These are phyloP conservation scores for Yarrowia porcina DNA, from an alignment of 805 yeast species.

Conservation along the genomic window DNA sequence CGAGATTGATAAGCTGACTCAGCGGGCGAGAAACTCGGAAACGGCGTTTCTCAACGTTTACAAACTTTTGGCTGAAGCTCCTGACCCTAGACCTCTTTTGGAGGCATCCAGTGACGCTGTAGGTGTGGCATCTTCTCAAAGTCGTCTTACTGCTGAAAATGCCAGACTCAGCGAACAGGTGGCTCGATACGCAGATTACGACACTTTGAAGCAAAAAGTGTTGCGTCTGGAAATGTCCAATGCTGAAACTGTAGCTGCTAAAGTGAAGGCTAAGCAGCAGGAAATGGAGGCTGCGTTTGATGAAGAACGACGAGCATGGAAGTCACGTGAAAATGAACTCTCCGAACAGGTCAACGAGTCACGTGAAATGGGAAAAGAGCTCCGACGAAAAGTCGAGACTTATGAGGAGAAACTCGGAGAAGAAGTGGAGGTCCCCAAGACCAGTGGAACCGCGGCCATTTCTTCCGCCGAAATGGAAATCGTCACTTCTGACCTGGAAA, in stretches of 20 bases:
- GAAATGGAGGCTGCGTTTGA: conserved; percentile 65
- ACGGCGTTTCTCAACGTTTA: conserved; percentile 69
- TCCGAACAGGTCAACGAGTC: conserved; percentile 51
- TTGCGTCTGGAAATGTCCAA: conserved; percentile 58
- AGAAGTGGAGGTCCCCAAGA: conserved; percentile 1
- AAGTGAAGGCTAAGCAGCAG: conserved; percentile 66
- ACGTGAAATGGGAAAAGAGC: conserved; percentile 57
- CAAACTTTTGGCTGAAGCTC: conserved; percentile 77
- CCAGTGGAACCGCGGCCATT: background rate
- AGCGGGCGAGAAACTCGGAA: conserved; percentile 73
- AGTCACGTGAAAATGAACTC: conserved; percentile 51
- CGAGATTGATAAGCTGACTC: conserved; percentile 80
- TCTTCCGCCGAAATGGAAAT: conserved; percentile 51
- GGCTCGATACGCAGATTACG: conserved; percentile 71
- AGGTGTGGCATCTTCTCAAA: conserved; percentile 51
- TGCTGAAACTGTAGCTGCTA: conserved; percentile 52
- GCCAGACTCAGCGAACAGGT: conserved; percentile 49
- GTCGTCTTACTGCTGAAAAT: conserved; percentile 51
- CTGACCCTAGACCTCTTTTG: conserved; percentile 84
- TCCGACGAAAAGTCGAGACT: conserved; percentile 62
- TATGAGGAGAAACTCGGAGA: conserved; percentile 49
- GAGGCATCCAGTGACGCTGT: conserved; percentile 67
- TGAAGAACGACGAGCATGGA: conserved; percentile 73
- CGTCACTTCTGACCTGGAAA: conserved; percentile 70
- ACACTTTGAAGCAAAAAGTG: conserved; percentile 62